Conservation (phyloP, 176 grass and related monocot genomes). For the Avena sativa region DNA sequence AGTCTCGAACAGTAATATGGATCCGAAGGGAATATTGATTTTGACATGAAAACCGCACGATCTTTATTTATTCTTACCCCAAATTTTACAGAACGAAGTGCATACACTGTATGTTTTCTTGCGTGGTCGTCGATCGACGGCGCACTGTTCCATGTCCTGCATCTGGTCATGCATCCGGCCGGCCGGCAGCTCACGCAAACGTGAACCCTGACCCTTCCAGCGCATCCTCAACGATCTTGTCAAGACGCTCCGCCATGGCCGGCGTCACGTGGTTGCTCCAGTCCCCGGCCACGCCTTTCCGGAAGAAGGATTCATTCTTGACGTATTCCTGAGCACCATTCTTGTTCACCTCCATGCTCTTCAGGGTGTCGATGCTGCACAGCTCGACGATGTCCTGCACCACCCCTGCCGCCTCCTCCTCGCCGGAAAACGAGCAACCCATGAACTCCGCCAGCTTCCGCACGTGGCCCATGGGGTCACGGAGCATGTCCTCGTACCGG, state of each 20-base stretch:
- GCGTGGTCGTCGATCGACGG: background rate
- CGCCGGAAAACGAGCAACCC: conserved; percentile 2
- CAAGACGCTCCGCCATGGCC: conserved; percentile 48
- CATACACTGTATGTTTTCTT: too few relatives aligned
- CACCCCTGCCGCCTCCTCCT: conserved; percentile 16
- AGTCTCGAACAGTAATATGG: too few relatives aligned
- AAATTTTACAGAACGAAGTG: too few relatives aligned
- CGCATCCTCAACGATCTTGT: conserved; percentile 4
- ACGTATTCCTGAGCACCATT: fast-evolving
- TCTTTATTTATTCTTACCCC: too few relatives aligned
- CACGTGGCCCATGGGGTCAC: background rate
- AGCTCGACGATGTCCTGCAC: conserved; percentile 19
- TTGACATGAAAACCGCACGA: too few relatives aligned
- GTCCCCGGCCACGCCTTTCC: conserved; percentile 41
- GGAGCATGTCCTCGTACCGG: conserved; percentile 52
- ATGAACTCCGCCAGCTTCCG: conserved; percentile 51
- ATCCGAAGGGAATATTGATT: too few relatives aligned
- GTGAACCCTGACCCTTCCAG: conserved; percentile 41
- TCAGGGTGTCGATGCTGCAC: conserved; percentile 33
- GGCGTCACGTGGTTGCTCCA: conserved; percentile 48
- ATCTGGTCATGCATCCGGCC: too few relatives aligned
- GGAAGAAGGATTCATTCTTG: background rate
- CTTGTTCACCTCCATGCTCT: conserved; percentile 11
- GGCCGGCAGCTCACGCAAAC: background rate
- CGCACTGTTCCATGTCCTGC: background rate